These are phyloP conservation scores for Elongisporangium anandrum DNA, from an alignment of 352 stramenopile genomes.

Conservation along the genomic window DNA sequence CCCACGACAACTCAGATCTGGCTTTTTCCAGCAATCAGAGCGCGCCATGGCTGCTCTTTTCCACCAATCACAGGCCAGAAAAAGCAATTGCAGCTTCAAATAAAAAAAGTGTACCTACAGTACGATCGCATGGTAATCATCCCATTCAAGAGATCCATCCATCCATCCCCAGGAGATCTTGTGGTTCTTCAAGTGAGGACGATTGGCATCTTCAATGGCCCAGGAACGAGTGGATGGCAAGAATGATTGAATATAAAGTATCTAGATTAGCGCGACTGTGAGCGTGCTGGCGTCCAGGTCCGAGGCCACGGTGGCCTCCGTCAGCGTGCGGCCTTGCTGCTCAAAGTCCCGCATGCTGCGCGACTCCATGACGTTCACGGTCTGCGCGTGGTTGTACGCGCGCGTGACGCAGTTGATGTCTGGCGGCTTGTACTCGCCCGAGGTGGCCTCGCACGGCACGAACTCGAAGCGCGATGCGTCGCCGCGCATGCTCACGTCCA, in stretches of 20 bases:
- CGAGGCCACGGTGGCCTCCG: neutral
- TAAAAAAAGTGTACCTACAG: too few relatives aligned
- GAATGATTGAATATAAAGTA: neutral
- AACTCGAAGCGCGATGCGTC: slow-evolving; percentile 77
- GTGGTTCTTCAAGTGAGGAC: too few relatives aligned
- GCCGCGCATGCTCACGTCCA: slow-evolving; percentile 86
- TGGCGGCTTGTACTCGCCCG: slow-evolving; percentile 38
- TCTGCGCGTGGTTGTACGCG: slow-evolving; percentile 67
- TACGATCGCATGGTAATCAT: too few relatives aligned
- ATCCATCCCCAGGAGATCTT: too few relatives aligned
- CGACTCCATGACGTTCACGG: slow-evolving; percentile 64
- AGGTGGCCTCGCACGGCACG: slow-evolving; percentile 42
- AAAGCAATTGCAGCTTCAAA: too few relatives aligned
- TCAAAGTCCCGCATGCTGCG: slow-evolving; percentile 79
- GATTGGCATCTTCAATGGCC: too few relatives aligned
- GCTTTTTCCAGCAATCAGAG: neutral
- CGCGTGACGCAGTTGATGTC: slow-evolving; percentile 76
- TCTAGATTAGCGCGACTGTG: neutral
- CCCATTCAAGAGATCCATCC: too few relatives aligned
- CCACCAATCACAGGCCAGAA: neutral
- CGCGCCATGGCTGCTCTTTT: neutral
- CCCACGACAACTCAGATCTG: neutral
- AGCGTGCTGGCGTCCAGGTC: slow-evolving; percentile 12
- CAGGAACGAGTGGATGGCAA: too few relatives aligned
- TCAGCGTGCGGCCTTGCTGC: slow-evolving; percentile 26